A percentile compares a stretch with the other conserved stretches of the same genome.
Evolutionary conservation across 352 stramenopile species (phyloP).

Genomic region (Pythium dissimile): DNA sequence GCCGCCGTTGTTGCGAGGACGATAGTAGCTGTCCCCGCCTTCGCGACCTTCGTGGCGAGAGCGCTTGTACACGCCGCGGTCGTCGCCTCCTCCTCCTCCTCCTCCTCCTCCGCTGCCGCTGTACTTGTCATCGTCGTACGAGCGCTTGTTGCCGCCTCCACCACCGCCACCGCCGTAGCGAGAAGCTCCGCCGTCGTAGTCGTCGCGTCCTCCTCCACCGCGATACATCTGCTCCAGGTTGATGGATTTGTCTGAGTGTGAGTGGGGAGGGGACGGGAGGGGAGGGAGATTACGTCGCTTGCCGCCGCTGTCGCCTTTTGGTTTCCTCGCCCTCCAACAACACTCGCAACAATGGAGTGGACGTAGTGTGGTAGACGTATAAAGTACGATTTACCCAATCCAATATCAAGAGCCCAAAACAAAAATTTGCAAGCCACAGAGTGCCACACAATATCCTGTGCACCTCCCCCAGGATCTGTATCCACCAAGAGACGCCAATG

Average conservation of each 20-base stretch:
- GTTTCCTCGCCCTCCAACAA: conserved; percentile 12
- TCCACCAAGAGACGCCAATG: too few species aligned
- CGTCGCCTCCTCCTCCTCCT: conserved; percentile 20
- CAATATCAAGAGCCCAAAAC: not conserved
- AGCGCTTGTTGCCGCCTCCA: conserved; percentile 60
- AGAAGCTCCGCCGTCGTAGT: conserved; percentile 20
- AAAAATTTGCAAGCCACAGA: too few species aligned
- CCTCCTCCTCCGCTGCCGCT: conserved; percentile 16
- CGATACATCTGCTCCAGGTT: conserved; percentile 30
- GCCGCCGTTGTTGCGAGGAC: conserved; percentile 49
- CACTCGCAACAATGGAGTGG: not conserved
- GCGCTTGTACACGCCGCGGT: conserved; percentile 45
- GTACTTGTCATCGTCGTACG: conserved; percentile 28
- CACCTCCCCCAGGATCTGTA: too few species aligned
- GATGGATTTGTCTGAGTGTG: too few species aligned
- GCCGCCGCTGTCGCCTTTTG: not conserved
- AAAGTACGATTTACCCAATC: conserved; percentile 1
- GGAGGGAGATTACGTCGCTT: too few species aligned
- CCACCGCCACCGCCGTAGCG: too few species aligned
- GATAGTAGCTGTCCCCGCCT: conserved; percentile 47
- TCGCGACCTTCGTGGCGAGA: conserved; percentile 32
- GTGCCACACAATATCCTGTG: too few species aligned
- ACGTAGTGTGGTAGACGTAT: not conserved
- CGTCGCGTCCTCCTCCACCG: conserved; percentile 15
- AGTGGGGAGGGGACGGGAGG: too few species aligned